Evolutionary conservation across 78 protist genomes (phyloP), one percentile per base, ranked within the genome.

Genomic region (Dictyostelium firmibasis): DNA sequence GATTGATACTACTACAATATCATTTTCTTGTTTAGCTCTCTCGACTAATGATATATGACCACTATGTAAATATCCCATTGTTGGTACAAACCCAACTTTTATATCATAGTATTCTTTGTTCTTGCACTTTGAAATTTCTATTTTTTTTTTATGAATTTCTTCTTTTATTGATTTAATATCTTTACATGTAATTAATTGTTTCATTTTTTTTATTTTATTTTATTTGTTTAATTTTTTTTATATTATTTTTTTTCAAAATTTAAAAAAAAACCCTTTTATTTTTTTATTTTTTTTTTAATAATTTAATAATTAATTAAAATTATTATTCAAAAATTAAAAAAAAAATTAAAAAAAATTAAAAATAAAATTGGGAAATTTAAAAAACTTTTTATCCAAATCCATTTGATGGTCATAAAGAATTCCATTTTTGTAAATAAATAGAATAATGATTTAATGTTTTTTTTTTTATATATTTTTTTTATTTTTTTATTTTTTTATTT

Each of bases 21-120:
- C 96, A 43, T 16, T 6, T 8, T 31, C 31, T 33, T 0, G 0
- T 38, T 86, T 75, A 2, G 95, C 96, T 4, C 3, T 7, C 18
- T 60, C 81, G 0, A 97, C 92, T 36, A 97, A 92, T 25, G 96
- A 27, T 38, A 97, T 33, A 84, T 97, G 98, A 16, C 98, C 98
- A 23, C 31, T 92, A 86, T 97, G 98, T 41, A 97, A 44, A 38
- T 91, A 81, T 9, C 98, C 98, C 98, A 97, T 97, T 0, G 98
- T 97, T 13, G 98, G 98, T 4, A 97, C 98, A 29, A 97, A 92
- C 9, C 96, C 97, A 3, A 97, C 92, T 3, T 7, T 50, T 4
- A 62, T 38, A 4, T 89, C 83, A 86, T 76, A 77, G 35, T 82
- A 82, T 57, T 25, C 70, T 57, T 82, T 82, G 35, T 76, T 82